Conservation (phyloP, 2,329 filamentous ascomycete species). For the Zymoseptoria pseudotritici region DNA sequence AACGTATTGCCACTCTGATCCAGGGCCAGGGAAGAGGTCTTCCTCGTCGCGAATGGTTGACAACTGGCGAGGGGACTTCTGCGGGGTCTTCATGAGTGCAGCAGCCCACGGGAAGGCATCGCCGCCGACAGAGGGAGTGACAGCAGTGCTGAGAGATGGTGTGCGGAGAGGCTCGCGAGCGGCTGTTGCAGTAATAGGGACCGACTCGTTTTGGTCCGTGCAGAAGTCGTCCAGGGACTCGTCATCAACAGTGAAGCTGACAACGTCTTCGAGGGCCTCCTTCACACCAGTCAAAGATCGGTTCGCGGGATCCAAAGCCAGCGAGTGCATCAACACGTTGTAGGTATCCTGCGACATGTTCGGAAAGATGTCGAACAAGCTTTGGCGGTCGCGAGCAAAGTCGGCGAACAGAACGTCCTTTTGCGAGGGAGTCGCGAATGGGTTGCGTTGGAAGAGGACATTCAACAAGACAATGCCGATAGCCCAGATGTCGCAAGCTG, state of each 20-base stretch:
- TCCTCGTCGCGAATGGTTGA: slow-evolving; percentile 75
- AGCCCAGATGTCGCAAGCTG: slow-evolving; percentile 92
- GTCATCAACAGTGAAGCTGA: slow-evolving; percentile 90
- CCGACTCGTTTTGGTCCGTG: slow-evolving; percentile 61
- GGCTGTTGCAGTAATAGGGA: slow-evolving; percentile 61
- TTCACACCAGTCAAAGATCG: slow-evolving; percentile 73
- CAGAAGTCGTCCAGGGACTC: slow-evolving; percentile 92
- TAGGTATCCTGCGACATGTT: slow-evolving; percentile 98
- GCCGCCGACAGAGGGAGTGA: slow-evolving; percentile 61
- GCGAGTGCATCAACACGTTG: slow-evolving; percentile 81
- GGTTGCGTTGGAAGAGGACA: slow-evolving; percentile 92
- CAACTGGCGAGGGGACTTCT: slow-evolving; percentile 68
- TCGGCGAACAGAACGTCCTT: slow-evolving; percentile 90
- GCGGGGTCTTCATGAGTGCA: slow-evolving; percentile 69
- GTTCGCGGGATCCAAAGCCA: slow-evolving; percentile 85
- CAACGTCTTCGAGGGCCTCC: slow-evolving; percentile 66
- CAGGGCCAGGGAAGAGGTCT: slow-evolving; percentile 77
- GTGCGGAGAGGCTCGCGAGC: slow-evolving; percentile 94
- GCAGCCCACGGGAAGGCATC: slow-evolving; percentile 94
- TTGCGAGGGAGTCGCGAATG: slow-evolving; percentile 83
- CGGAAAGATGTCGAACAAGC: slow-evolving; percentile 94
- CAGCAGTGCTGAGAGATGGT: slow-evolving; percentile 73
- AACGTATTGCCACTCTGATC: slow-evolving; percentile 63
- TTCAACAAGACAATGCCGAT: slow-evolving; percentile 95
- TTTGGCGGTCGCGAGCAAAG: slow-evolving; percentile 88